A percentile compares a stretch with the other conserved stretches of the same genome.
phyloP scores from a whole-genome alignment of 345 rosid species.

The Salix caprea region DNA sequence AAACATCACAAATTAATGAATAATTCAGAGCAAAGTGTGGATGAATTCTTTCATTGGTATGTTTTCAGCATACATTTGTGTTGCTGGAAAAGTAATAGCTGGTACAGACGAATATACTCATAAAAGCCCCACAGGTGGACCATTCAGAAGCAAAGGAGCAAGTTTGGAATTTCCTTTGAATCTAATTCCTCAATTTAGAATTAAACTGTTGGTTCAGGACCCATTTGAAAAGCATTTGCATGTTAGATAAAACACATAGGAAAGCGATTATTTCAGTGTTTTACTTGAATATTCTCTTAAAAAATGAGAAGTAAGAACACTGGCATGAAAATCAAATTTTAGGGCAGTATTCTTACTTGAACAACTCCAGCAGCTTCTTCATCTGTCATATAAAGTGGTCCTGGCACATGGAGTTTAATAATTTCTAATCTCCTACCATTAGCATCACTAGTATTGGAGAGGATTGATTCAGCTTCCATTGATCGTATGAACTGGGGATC shows the following conservation, averaged over 20 bases:
- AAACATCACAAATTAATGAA: not conserved
- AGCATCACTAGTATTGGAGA: constrained; percentile 63
- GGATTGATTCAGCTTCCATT: constrained; percentile 53
- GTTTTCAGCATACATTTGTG: too few relatives aligned
- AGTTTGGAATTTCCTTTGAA: not conserved
- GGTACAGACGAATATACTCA: too few relatives aligned
- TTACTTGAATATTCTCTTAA: too few relatives aligned
- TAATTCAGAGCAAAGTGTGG: not conserved
- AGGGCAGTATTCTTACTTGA: constrained; percentile 42
- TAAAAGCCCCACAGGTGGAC: not conserved
- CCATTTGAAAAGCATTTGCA: too few relatives aligned
- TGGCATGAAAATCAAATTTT: constrained; percentile 5
- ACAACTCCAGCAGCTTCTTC: constrained; percentile 73
- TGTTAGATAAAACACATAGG: too few relatives aligned
- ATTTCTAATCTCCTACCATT: constrained; percentile 63
- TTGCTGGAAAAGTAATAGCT: not conserved
- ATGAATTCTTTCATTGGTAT: too few relatives aligned
- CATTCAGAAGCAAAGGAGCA: not conserved
- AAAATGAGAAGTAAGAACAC: not conserved
- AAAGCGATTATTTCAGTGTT: too few relatives aligned
- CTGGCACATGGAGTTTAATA: constrained; percentile 75
- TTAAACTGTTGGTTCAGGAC: not conserved
- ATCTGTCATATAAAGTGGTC: constrained; percentile 76
- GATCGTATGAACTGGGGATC: constrained; percentile 79
- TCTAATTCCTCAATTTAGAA: not conserved